Evolutionary conservation across 2,329 filamentous ascomycete genomes (phyloP), one percentile per base, ranked within the genome.

Genomic region (Penicillium sp.): DNA sequence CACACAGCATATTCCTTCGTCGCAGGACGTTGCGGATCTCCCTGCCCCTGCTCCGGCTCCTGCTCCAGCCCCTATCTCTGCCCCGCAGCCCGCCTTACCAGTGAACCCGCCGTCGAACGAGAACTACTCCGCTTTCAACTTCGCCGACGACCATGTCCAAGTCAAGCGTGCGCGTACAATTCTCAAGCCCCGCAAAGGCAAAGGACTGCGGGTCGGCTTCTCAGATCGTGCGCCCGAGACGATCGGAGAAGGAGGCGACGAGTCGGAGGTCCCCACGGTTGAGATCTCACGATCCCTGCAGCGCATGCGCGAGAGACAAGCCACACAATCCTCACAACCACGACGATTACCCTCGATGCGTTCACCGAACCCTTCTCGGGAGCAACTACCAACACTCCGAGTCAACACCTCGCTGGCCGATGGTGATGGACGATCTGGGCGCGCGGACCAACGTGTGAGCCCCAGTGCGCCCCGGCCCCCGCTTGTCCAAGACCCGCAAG

Each of bases 201-300:
- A 89, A 70, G 87, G 87, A 9, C 76, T 94, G 56, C 77, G 77
- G 4, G 92, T 96, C 33, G 83, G 80, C 51, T 96, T 96, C 65
- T 82, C 81, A 47, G 84, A 89, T 61, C 81, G 80, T 9, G 79
- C 81, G 49, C 91, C 92, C 6, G 87, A 90, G 43, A 74, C 96
- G 56, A 96, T 97, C 65, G 93, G 93, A 43, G 87, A 93, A 71
- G 93, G 93, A 52, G 93, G 93, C 31, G 93, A 96, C 65, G 91
- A 96, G 70, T 87, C 88, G 49, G 85, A 89, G 49, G 76, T 81
- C 8, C 88, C 89, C 1, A 82, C 85, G 1, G 77, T 84, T 18
- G 88, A 94, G 66, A 86, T 96, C 49, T 85, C 84, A 5, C 80
- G 77, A 67, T 77, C 54, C 66, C 68, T 61, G 67, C 67, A 58